Evolutionary conservation across 2,329 filamentous ascomycete species (phyloP).

Genomic region (Ophiostoma pallidulum): DNA sequence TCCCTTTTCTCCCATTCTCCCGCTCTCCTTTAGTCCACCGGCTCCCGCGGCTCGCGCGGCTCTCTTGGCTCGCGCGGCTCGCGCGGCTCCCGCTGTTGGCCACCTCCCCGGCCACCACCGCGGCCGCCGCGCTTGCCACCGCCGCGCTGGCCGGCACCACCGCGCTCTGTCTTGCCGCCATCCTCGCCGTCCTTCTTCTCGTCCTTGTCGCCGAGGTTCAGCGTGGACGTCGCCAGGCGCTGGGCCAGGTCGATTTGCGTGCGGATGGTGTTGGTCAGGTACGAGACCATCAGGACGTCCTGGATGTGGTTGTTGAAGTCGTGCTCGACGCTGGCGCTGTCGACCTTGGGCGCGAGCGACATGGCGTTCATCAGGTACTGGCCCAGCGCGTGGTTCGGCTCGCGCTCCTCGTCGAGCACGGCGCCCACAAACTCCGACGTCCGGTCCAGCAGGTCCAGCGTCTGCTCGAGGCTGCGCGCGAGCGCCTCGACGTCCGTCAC

Average conservation of each 20-base stretch:
- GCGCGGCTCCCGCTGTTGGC: constrained; percentile 37
- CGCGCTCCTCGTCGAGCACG: constrained; percentile 85
- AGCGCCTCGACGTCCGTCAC: constrained; percentile 84
- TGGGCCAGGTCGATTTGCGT: constrained; percentile 98
- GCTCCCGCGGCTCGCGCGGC: constrained; percentile 31
- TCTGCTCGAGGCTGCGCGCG: constrained; percentile 77
- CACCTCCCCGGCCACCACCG: constrained; percentile 37
- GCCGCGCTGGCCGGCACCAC: constrained; percentile 37
- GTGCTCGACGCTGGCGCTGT: constrained; percentile 78
- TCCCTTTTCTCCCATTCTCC: background rate
- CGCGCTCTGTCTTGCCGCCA: constrained; percentile 35
- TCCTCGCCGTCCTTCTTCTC: constrained; percentile 28
- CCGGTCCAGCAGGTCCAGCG: constrained; percentile 80
- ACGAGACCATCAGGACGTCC: constrained; percentile 95
- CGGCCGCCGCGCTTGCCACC: constrained; percentile 29
- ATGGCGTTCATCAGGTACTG: constrained; percentile 94
- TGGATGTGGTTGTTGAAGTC: constrained; percentile 99
- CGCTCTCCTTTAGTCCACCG: constrained; percentile 21
- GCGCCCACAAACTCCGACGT: constrained; percentile 87
- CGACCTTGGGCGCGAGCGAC: constrained; percentile 89
- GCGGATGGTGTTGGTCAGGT: constrained; percentile 96
- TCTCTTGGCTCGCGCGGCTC: constrained; percentile 39
- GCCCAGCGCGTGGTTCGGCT: constrained; percentile 82
- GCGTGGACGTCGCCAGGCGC: constrained; percentile 72
- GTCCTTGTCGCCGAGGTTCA: constrained; percentile 40